phyloP scores from a whole-genome alignment of 2,329 filamentous ascomycete species.

The Colletotrichum tofieldiae region DNA sequence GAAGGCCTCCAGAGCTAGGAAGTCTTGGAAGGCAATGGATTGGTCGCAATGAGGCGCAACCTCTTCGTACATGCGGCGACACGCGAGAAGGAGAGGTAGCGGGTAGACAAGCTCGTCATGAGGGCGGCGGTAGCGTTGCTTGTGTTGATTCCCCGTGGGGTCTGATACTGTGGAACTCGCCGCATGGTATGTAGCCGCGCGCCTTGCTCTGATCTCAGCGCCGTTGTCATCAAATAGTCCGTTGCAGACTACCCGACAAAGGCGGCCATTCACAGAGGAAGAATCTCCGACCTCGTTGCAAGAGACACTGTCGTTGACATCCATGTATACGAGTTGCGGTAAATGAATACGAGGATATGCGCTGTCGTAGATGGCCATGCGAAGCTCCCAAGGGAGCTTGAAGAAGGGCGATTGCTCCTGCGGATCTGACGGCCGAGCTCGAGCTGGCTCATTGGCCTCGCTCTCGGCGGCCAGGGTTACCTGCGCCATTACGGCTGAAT shows the following conservation, averaged over 20 bases:
- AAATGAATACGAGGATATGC: constrained; percentile 24
- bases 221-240: neutral
- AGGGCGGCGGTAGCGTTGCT: neutral
- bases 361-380: constrained; percentile 12
- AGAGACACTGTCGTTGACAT: neutral
- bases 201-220: constrained; percentile 9
- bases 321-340: constrained; percentile 12
- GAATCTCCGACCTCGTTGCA: constrained; percentile 5
- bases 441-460: neutral
- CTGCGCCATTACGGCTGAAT: neutral
- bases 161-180: neutral
- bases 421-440: neutral
- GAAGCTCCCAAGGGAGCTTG: constrained; percentile 22
- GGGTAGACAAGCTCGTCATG: constrained; percentile 4
- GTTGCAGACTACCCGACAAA: constrained; percentile 7
- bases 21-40: constrained; percentile 24
- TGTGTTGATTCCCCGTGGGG: neutral
- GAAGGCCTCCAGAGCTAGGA: constrained; percentile 13
- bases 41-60: constrained; percentile 30
- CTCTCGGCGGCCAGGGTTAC: neutral
- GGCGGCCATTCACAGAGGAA: neutral
- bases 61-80: constrained; percentile 28
- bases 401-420: constrained; percentile 30
- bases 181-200: neutral
- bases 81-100: constrained; percentile 10